Evolutionary conservation across 192 early-diverging fungal genomes (phyloP).

Genomic region (Mortierella antarctica): DNA sequence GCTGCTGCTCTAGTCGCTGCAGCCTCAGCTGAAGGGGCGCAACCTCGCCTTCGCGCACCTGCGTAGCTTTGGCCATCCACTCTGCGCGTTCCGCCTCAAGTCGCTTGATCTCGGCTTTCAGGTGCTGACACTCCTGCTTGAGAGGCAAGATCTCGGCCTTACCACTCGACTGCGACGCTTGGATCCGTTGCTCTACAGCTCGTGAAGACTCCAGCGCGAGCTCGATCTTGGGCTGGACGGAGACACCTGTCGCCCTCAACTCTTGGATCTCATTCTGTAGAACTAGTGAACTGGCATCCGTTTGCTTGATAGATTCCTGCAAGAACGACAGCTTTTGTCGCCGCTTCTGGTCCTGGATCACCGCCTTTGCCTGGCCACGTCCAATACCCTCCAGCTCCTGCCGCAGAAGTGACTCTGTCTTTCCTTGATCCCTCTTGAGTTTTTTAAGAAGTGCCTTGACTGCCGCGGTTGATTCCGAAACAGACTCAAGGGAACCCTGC

Average conservation of each 20-base stretch:
- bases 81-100: constrained; percentile 19
- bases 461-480: constrained; percentile 15
- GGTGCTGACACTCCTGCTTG: constrained; percentile 21
- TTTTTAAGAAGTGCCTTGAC: constrained; percentile 25
- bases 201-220: background rate
- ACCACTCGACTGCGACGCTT: constrained; percentile 2
- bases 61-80: constrained; percentile 18
- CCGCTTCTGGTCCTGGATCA: constrained; percentile 50
- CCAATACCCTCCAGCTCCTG: constrained; percentile 52
- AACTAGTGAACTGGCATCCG: constrained; percentile 10
- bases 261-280: constrained; percentile 23
- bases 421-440: constrained; percentile 40
- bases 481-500: constrained; percentile 20
- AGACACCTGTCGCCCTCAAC: background rate
- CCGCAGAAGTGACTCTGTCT: constrained; percentile 24
- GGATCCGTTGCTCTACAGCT: constrained; percentile 18
- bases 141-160: constrained; percentile 24
- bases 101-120: constrained; percentile 33
- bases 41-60: constrained; percentile 30
- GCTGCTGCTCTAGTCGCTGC: constrained; percentile 47
- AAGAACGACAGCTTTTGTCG: constrained; percentile 47
- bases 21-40: constrained; percentile 44
- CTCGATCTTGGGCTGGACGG: constrained; percentile 5
- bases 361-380: constrained; percentile 35
- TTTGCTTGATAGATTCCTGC: constrained; percentile 52